Percentiles rank a stretch among this genome's conserved stretches.
phyloP scores from a whole-genome alignment of 768 basidiomycete species.

The Rhodotorula graminis region DNA sequence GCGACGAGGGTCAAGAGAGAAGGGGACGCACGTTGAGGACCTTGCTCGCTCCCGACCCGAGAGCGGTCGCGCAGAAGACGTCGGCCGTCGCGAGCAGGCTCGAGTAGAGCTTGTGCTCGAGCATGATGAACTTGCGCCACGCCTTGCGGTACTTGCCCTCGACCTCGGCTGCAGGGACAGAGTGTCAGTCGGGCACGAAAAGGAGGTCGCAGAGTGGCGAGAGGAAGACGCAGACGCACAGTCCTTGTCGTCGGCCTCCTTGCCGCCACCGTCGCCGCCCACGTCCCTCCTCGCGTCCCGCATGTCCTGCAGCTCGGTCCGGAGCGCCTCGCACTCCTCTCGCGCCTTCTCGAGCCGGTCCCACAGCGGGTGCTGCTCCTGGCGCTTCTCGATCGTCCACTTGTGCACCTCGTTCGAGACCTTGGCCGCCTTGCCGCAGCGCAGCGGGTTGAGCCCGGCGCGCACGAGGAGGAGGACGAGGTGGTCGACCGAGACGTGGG shows the following conservation, averaged over 20 bases:
- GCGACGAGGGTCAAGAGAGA: no score
- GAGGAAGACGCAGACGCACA: neutral
- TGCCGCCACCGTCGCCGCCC: neutral
- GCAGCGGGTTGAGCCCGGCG: constrained; percentile 65
- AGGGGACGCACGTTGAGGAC: constrained; percentile 15
- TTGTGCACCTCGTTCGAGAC: constrained; percentile 57
- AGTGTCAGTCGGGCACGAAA: neutral
- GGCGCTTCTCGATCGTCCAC: constrained; percentile 62
- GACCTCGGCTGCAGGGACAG: constrained; percentile 22
- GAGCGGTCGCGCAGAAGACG: constrained; percentile 54
- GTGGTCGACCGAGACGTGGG: constrained; percentile 88
- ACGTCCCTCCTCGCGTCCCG: neutral
- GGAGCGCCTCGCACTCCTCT: constrained; percentile 16
- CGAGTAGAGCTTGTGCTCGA: constrained; percentile 61
- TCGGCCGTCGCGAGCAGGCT: constrained; percentile 65
- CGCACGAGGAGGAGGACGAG: constrained; percentile 66
- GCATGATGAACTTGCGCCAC: constrained; percentile 54
- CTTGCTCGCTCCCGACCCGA: constrained; percentile 28
- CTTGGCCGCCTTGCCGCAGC: constrained; percentile 64
- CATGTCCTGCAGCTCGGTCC: constrained; percentile 36
- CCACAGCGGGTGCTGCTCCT: constrained; percentile 60
- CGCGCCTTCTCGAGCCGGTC: constrained; percentile 50
- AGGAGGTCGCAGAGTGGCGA: neutral
- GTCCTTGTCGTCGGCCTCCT: neutral
- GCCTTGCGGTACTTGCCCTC: constrained; percentile 46